Percentiles rank a stretch among this genome's conserved stretches.
phyloP scores from a whole-genome alignment of 169 alveolate species.

The Plasmodium knowlesi region DNA sequence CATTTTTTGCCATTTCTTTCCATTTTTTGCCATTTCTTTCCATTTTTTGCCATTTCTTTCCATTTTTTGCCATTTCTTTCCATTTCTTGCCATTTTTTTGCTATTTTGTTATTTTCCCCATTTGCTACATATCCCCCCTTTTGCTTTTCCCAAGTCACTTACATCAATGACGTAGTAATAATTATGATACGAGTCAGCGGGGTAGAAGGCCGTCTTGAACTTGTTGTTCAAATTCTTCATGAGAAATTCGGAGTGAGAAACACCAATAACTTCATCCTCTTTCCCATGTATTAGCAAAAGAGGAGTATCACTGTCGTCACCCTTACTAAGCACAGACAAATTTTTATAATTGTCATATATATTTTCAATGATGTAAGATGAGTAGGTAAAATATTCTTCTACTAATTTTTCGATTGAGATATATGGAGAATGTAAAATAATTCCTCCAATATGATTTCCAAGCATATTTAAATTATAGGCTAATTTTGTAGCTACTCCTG shows the following conservation, averaged over 20 bases:
- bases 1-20: too few relatives aligned
- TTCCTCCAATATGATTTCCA: slow-evolving; percentile 85
- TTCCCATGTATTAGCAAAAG: slow-evolving; percentile 86
- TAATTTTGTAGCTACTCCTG: slow-evolving; percentile 89
- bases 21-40: too few relatives aligned
- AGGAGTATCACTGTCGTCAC: slow-evolving; percentile 78
- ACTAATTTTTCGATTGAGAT: slow-evolving; percentile 85
- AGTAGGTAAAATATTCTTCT: slow-evolving; percentile 78
- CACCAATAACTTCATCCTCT: slow-evolving; percentile 87
- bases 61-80: too few relatives aligned
- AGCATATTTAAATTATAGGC: slow-evolving; percentile 80
- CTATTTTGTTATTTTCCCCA: not conserved
- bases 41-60: too few relatives aligned
- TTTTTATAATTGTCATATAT: slow-evolving; percentile 65
- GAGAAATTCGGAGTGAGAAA: slow-evolving; percentile 85
- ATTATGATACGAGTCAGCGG: slow-evolving; percentile 81
- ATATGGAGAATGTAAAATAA: slow-evolving; percentile 89
- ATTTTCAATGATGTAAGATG: slow-evolving; percentile 67
- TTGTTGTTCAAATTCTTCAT: slow-evolving; percentile 79
- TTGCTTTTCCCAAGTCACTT: not conserved
- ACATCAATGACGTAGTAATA: slow-evolving; percentile 82
- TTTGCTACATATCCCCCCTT: not conserved
- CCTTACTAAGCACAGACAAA: slow-evolving; percentile 41
- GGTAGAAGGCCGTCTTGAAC: slow-evolving; percentile 81
- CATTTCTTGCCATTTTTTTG: not conserved